These are phyloP conservation scores for Trichoderma asperelloides DNA, from an alignment of 495 filamentous ascomycete species.

Conservation along the genomic window DNA sequence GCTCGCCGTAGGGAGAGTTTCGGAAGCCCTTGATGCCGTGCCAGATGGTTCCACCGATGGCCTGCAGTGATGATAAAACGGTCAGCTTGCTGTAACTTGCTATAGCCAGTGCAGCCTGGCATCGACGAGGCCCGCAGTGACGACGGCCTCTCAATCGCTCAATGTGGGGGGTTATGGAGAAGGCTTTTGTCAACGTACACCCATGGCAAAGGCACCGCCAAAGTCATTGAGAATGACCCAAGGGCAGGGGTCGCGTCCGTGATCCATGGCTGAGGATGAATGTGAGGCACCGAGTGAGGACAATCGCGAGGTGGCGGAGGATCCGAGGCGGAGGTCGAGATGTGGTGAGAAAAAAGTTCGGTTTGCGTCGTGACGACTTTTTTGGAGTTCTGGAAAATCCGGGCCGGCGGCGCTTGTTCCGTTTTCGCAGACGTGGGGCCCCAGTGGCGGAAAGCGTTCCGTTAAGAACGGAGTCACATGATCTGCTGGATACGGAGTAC, in stretches of 20 bases:
- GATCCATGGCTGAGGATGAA: conserved; percentile 49
- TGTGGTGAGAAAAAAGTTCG: not conserved
- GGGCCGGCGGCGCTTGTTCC: not conserved
- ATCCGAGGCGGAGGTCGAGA: not conserved
- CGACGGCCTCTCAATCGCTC: not conserved
- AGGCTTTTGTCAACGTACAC: conserved; percentile 48
- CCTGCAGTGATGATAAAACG: conserved; percentile 35
- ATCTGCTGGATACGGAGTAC: not conserved
- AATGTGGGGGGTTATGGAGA: not conserved
- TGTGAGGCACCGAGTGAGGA: not conserved
- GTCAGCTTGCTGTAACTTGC: not conserved
- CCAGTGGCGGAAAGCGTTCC: not conserved
- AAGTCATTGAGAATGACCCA: conserved; percentile 96
- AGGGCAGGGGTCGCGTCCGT: conserved; percentile 84
- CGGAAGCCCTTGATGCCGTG: conserved; percentile 96
- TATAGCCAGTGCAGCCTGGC: not conserved
- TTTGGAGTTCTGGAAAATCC: conserved; percentile 1
- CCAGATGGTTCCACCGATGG: conserved; percentile 92
- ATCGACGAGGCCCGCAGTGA: not conserved
- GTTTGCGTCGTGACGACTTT: not conserved
- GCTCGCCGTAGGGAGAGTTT: conserved; percentile 83
- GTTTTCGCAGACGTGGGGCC: not conserved
- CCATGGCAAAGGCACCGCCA: conserved; percentile 95
- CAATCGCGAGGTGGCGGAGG: not conserved
- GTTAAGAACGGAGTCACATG: not conserved